These are phyloP conservation scores for Fusarium irregulare DNA, from an alignment of 2,329 filamentous ascomycete species.

Conservation along the genomic window DNA sequence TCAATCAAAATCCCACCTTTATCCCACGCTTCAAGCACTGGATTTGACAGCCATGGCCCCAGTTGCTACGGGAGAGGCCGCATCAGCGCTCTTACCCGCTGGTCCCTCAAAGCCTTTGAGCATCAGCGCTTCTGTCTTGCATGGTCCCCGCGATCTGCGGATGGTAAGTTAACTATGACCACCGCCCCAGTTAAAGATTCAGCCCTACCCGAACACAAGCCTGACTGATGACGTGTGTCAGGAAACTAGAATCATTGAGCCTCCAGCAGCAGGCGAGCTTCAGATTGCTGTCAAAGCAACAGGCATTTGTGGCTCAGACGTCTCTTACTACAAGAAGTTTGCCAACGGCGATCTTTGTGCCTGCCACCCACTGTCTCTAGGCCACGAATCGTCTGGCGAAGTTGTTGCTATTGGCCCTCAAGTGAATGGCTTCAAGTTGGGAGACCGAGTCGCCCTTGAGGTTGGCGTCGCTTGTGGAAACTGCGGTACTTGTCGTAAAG, in stretches of 20 bases:
- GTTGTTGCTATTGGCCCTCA: slow-evolving; percentile 66
- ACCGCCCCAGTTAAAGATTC: slow-evolving; percentile 18
- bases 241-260: slow-evolving; percentile 63
- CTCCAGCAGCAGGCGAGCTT: slow-evolving; percentile 64
- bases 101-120: slow-evolving; percentile 55
- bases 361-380: slow-evolving; percentile 72
- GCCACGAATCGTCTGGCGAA: slow-evolving; percentile 71
- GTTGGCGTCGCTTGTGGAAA: slow-evolving; percentile 66
- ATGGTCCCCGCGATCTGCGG: slow-evolving; percentile 67
- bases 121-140: slow-evolving; percentile 66
- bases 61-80: slow-evolving; percentile 58
- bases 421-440: slow-evolving; percentile 63
- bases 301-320: slow-evolving; percentile 76
- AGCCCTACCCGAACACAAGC: slow-evolving; percentile 40
- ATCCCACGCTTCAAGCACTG: slow-evolving; percentile 66
- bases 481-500: slow-evolving; percentile 63
- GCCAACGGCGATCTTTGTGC: slow-evolving; percentile 77
- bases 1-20: slow-evolving; percentile 60
- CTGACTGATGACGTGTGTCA: slow-evolving; percentile 46
- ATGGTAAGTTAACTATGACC: slow-evolving; percentile 58
- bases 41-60: slow-evolving; percentile 58
- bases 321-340: slow-evolving; percentile 78
- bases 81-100: slow-evolving; percentile 58
- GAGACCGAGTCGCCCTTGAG: slow-evolving; percentile 69
- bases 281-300: slow-evolving; percentile 74